Base-by-base conservation (phyloP, 2,329 filamentous ascomycete species). In the Aspergillus intermedius region DNA sequence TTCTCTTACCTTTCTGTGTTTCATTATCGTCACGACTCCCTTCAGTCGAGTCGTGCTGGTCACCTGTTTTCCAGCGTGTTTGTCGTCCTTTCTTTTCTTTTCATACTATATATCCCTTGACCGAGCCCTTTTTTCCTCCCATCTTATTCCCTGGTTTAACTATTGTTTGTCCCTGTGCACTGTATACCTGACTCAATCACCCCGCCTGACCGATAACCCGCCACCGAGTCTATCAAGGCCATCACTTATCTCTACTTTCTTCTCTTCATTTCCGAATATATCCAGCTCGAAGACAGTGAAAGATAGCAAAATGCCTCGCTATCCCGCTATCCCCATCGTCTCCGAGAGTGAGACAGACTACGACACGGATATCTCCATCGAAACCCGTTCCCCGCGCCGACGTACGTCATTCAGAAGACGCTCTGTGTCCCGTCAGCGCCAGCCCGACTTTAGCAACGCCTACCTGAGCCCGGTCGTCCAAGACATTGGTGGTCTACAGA, bases 311-410 rank as follows among this genome's bases (percentile, higher is more conserved):
- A 40, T 40, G 37, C 15, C 15, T 40, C 37, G 37, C 10, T 49
- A 53, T 42, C 45, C 53, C 42, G 47, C 44, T 2, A 50, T 54
- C 41, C 51, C 53, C 25, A 47, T 45, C 2, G 51, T 54, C 42
- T 52, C 53, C 23, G 62, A 63, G 17, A 58, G 62, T 13, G 63
- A 66, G 28, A 58, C 62, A 19, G 65, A 67, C 2, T 64, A 56
- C 22, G 67, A 70, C 8, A 63, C 66, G 10, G 67, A 70, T 40
- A 40, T 63, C 48, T 69, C 65, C 21, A 59, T 67, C 47, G 52
- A 45, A 10, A 58, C 60, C 54, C 30, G 42, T 45, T 42, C 52
- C 47, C 59, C 53, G 21, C 53, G 54, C 35, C 54, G 53, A 17
- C 56, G 51, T 40, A 53, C 59, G 19, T 46, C 51, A 13, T 42